Conservation (phyloP, 1,284 basidiomycete species). For the Ceratobasidium sp. region DNA sequence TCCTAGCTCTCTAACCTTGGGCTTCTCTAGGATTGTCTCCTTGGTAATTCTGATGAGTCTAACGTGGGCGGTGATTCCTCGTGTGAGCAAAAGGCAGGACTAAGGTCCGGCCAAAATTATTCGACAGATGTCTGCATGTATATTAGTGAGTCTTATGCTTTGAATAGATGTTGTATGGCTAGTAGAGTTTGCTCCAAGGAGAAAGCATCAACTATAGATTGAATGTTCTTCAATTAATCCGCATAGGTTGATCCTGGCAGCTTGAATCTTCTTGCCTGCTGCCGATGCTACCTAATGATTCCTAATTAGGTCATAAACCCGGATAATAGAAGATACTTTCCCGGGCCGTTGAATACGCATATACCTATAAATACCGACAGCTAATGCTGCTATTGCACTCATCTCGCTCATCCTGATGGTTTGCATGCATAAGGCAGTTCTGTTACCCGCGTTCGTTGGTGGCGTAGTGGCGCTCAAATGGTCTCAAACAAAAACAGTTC, state of each 20-base stretch:
- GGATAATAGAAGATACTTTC: not conserved
- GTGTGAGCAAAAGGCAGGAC: conserved; percentile 26
- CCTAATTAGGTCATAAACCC: not conserved
- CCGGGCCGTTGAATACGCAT: conserved; percentile 2
- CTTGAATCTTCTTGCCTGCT: not conserved
- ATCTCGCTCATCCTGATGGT: not conserved
- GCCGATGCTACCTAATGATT: not conserved
- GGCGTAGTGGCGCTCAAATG: not conserved
- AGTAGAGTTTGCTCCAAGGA: not conserved
- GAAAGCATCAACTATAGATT: not conserved
- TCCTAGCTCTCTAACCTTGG: not conserved
- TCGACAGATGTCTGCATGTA: not conserved
- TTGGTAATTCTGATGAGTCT: conserved; percentile 6
- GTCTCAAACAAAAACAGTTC: conserved; percentile 31
- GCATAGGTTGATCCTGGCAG: no score
- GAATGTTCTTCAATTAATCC: no score
- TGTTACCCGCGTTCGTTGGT: not conserved
- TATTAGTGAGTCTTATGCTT: not conserved
- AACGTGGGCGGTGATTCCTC: conserved; percentile 18
- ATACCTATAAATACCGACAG: not conserved
- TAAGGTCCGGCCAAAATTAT: not conserved
- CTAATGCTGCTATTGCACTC: not conserved
- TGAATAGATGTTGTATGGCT: not conserved
- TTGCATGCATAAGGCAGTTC: not conserved
- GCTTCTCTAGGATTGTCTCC: not conserved